phyloP scores from a whole-genome alignment of 2,329 filamentous ascomycete genomes.

The Aspergillus carbonarius region DNA sequence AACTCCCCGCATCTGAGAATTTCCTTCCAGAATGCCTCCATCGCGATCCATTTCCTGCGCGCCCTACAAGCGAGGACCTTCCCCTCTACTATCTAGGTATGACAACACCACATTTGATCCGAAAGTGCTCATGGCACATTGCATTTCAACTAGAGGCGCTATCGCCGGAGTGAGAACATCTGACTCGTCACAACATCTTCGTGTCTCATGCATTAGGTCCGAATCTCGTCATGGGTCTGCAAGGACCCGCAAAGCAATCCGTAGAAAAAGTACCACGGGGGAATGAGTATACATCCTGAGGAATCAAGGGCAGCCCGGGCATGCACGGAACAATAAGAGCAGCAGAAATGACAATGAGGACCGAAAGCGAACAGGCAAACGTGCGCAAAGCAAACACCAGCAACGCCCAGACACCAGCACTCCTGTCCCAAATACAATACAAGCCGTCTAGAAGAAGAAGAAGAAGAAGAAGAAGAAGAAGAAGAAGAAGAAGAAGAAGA shows the following conservation, averaged over 20 bases:
- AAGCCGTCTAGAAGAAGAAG: conserved; percentile 4
- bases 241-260: conserved; percentile 14
- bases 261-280: conserved; percentile 9
- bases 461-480: not conserved
- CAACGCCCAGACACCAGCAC: not conserved
- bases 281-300: conserved; percentile 18
- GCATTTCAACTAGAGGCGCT: conserved; percentile 13
- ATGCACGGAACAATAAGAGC: conserved; percentile 8
- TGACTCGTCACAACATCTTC: conserved; percentile 22
- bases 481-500: too few species aligned
- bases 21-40: not conserved
- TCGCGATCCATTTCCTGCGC: not conserved
- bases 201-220: conserved; percentile 25
- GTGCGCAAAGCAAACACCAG: not conserved
- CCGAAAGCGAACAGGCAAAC: not conserved
- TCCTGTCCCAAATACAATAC: conserved; percentile 7
- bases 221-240: conserved; percentile 20
- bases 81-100: not conserved
- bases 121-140: conserved; percentile 8
- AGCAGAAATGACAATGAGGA: not conserved
- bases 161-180: conserved; percentile 1
- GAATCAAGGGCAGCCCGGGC: conserved; percentile 18
- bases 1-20: not conserved
- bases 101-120: conserved; percentile 7
- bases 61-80: not conserved